Base-by-base conservation (phyloP, 768 basidiomycete species). In the Goffeauzyma gilvescens region DNA sequence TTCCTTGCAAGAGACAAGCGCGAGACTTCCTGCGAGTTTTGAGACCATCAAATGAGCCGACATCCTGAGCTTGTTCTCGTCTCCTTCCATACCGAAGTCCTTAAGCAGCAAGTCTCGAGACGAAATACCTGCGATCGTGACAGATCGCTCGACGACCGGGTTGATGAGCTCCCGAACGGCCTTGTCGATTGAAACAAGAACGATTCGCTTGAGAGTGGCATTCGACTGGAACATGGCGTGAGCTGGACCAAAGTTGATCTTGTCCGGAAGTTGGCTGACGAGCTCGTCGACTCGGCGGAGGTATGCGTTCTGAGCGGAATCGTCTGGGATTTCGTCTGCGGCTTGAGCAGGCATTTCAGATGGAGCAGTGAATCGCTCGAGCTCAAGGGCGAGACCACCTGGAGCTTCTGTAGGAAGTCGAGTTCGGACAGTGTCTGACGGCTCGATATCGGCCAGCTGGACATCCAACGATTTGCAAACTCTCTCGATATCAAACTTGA, bases 401-500 rank as follows among this genome's bases (percentile, higher is more conserved):
- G 72, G 49, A 5, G 57, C 50, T 25, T 54, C 52, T 13, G 63
- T 59, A 22, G 57, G 58, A 10, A 46, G 50, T 31, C 87, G 72
- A 50, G 72, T 83, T 45, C 84, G 76, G 17, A 98, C 68, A 38
- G 89, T 72, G 4, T 73, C 78, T 5, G 86, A 78, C 2, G 81
- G 79, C 58, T 90, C 83, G 34, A 95, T 70, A 6, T 76, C 63
- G 57, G 81, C 82, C 22, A 95, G 72, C 54, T 86, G 78, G 51
- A 98, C 75, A 22, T 84, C 78, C 24, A 98, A 74, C 24, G 75
- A 75, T 62, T 86, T 89, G 72, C 90, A 96, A 15, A 96, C 68
- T 28, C 95, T 78, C 65, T 98, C 93, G 42, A 98, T 96, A 66
- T 96, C 93, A 57, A 98, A 98, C 65, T 95, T 96, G 60, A 87